These are phyloP conservation scores for Heterobasidion annosum DNA, from an alignment of 1,284 basidiomycete species.

Conservation along the genomic window DNA sequence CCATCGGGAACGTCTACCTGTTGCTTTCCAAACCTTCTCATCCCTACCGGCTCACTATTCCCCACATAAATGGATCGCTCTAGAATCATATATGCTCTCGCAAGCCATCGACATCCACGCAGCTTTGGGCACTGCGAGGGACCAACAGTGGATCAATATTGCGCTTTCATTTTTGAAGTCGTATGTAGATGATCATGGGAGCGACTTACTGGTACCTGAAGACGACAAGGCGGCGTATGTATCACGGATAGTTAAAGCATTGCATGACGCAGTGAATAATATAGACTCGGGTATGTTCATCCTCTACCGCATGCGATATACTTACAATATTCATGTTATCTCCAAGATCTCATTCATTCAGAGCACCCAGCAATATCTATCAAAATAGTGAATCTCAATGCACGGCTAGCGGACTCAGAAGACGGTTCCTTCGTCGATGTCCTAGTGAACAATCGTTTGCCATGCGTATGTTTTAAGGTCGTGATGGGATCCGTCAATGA, in stretches of 20 bases:
- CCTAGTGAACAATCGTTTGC: slow-evolving; percentile 52
- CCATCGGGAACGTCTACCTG: slow-evolving; percentile 51
- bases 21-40: slow-evolving; percentile 61
- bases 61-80: slow-evolving; percentile 66
- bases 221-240: slow-evolving; percentile 46
- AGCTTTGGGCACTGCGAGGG: slow-evolving; percentile 40
- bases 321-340: background rate
- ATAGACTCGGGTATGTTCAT: slow-evolving; percentile 47
- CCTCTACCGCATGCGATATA: background rate
- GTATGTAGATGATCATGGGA: slow-evolving; percentile 44
- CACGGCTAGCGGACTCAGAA: slow-evolving; percentile 39
- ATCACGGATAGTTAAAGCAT: slow-evolving; percentile 36
- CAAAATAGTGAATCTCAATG: slow-evolving; percentile 29
- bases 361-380: slow-evolving; percentile 63
- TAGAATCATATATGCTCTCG: slow-evolving; percentile 71
- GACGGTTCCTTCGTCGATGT: slow-evolving; percentile 61
- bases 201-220: slow-evolving; percentile 43
- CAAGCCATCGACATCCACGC: slow-evolving; percentile 60
- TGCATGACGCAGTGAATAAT: slow-evolving; percentile 37
- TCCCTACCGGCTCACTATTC: slow-evolving; percentile 79
- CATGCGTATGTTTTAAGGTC: slow-evolving; percentile 44
- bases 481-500: background rate
- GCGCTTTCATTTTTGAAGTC: slow-evolving; percentile 63
- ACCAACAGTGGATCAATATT: slow-evolving; percentile 68
- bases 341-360: slow-evolving; percentile 51